Percentiles rank a stretch among this genome's conserved stretches.
Conservation (phyloP, 2,329 filamentous ascomycete species). For the Parascedosporium putredinis region DNA sequence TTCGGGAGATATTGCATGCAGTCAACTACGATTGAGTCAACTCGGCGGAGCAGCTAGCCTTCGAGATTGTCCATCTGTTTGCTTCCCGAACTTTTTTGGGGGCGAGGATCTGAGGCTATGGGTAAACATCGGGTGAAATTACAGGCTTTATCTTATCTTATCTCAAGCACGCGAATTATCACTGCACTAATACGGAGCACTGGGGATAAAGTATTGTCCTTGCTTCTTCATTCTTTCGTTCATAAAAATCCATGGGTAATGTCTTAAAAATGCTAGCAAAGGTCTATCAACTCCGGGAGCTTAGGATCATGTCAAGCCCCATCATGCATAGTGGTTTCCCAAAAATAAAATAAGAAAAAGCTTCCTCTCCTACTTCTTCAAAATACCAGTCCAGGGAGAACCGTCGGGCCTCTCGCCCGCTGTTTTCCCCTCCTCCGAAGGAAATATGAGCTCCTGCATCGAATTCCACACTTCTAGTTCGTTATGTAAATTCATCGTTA, state of each 20-base stretch:
- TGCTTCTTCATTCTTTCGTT: too few relatives aligned
- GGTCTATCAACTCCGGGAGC: conserved; percentile 4
- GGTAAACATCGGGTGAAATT: background rate
- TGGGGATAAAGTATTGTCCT: background rate
- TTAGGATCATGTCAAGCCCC: conserved; percentile 2
- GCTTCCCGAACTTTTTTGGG: conserved; percentile 1
- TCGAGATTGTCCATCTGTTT: conserved; percentile 7
- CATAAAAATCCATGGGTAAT: background rate
- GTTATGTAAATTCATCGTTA: background rate
- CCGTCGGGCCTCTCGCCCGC: background rate
- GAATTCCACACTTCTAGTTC: conserved; percentile 5
- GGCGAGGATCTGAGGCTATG: background rate
- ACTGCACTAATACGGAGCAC: background rate
- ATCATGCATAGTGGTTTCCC: background rate
- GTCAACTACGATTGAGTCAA: conserved; percentile 12
- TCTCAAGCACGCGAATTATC: too few relatives aligned
- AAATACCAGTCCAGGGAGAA: background rate
- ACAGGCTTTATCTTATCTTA: background rate
- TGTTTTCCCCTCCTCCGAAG: background rate
- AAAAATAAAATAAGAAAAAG: background rate
- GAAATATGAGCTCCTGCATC: background rate
- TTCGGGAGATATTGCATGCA: conserved; percentile 13
- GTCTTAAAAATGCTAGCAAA: background rate
- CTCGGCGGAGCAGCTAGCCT: conserved; percentile 8
- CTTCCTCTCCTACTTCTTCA: background rate